These are phyloP conservation scores for Cucurbita argyrosperma DNA, from an alignment of 306 rosid species.

Conservation along the genomic window DNA sequence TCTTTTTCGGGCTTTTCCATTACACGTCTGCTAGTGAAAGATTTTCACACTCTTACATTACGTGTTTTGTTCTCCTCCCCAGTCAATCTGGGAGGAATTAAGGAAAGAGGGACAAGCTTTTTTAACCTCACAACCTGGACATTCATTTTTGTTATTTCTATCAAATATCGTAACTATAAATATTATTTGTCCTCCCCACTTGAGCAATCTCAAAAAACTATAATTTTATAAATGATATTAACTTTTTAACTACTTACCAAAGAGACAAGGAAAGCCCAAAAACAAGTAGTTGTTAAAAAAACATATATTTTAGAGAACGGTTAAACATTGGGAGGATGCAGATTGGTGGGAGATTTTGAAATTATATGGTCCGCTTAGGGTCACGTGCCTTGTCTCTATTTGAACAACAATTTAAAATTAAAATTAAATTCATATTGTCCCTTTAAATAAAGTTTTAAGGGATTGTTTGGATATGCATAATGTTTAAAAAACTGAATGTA, in stretches of 20 bases:
- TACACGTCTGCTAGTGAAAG: too few species aligned
- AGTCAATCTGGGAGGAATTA: too few species aligned
- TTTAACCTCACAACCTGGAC: too few species aligned
- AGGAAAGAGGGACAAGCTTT: too few species aligned
- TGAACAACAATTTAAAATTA: neutral
- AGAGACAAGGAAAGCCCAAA: neutral
- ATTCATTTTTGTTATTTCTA: too few species aligned
- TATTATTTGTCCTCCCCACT: too few species aligned
- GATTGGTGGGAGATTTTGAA: neutral
- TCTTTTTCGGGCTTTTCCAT: too few species aligned
- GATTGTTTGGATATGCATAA: neutral
- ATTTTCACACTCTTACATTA: too few species aligned
- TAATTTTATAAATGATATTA: neutral
- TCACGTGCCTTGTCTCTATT: constrained; percentile 1
- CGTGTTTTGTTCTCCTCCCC: too few species aligned
- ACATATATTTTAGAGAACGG: neutral
- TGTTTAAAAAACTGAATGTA: neutral
- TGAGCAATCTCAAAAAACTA: too few species aligned
- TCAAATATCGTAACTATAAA: too few species aligned
- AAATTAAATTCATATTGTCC: neutral
- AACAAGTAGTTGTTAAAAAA: neutral
- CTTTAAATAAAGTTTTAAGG: neutral
- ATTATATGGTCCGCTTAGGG: neutral
- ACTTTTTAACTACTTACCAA: neutral
- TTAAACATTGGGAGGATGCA: neutral